Percentiles rank a stretch among this genome's conserved stretches.
These are phyloP conservation scores for Elsinoe fawcettii DNA, from an alignment of 2,329 filamentous ascomycete species.

Conservation along the genomic window DNA sequence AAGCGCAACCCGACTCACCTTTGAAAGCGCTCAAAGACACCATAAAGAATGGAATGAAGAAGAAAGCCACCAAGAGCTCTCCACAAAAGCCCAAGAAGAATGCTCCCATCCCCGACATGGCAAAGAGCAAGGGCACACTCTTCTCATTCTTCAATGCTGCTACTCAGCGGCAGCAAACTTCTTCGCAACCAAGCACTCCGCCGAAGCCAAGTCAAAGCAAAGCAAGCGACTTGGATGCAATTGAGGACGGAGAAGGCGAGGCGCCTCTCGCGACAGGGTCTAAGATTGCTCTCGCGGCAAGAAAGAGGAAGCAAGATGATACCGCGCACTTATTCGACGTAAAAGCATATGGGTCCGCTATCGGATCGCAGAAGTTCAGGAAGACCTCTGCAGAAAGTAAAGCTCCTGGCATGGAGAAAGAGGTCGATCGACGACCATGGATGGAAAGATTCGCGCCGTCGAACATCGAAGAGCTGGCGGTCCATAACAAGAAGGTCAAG, in stretches of 20 bases:
- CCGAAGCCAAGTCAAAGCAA: slow-evolving; percentile 30
- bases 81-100: slow-evolving; percentile 8
- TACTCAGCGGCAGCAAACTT: slow-evolving; percentile 32
- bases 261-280: slow-evolving; percentile 27
- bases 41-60: slow-evolving; percentile 15
- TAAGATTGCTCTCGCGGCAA: slow-evolving; percentile 27
- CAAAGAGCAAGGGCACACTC: slow-evolving; percentile 36
- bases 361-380: slow-evolving; percentile 36
- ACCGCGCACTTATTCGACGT: background rate
- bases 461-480: slow-evolving; percentile 74
- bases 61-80: slow-evolving; percentile 17
- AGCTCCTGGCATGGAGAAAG: slow-evolving; percentile 24
- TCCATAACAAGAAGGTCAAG: slow-evolving; percentile 87
- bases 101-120: slow-evolving; percentile 14
- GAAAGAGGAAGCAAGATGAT: slow-evolving; percentile 28
- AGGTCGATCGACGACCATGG: slow-evolving; percentile 64
- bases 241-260: slow-evolving; percentile 24
- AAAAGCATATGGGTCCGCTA: background rate
- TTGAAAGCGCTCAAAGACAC: slow-evolving; percentile 12
- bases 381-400: slow-evolving; percentile 32
- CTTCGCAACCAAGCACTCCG: slow-evolving; percentile 29
- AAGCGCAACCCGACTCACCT: slow-evolving; percentile 18
- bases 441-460: slow-evolving; percentile 72
- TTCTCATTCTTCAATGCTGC: slow-evolving; percentile 43
- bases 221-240: slow-evolving; percentile 27